phyloP scores from a whole-genome alignment of 106 monocot species.

The Hemerocallis citrina region DNA sequence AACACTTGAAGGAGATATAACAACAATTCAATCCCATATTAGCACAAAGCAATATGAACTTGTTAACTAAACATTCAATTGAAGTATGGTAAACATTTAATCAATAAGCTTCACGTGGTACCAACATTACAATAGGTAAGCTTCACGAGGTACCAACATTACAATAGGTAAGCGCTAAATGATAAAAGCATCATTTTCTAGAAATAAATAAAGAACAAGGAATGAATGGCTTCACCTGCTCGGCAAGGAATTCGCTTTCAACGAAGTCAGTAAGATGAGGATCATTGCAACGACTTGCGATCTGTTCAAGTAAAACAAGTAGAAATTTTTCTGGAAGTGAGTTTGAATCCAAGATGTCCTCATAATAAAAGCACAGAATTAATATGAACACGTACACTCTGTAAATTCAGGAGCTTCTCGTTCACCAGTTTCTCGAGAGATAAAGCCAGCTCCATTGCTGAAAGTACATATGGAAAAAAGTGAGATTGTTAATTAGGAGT shows the following conservation, averaged over 20 bases:
- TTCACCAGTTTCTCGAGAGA: conserved; percentile 79
- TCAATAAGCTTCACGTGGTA: too few relatives aligned
- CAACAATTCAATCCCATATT: too few relatives aligned
- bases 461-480: neutral
- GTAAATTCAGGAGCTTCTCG: conserved; percentile 80
- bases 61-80: too few relatives aligned
- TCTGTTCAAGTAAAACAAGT: conserved; percentile 21
- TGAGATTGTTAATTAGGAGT: neutral
- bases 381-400: conserved; percentile 37
- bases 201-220: too few relatives aligned
- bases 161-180: too few relatives aligned
- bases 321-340: neutral
- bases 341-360: neutral
- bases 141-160: too few relatives aligned
- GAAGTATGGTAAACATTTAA: too few relatives aligned
- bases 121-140: too few relatives aligned
- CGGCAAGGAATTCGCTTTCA: conserved; percentile 76
- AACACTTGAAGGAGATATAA: neutral
- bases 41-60: too few relatives aligned
- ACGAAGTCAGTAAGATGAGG: conserved; percentile 63
- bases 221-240: conserved; percentile 50
- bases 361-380: neutral
- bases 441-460: conserved; percentile 84
- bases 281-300: conserved; percentile 39
- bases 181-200: too few relatives aligned